These are phyloP conservation scores for Auxenochlorella pyrenoidosa DNA, from an alignment of 139 green algal species.

Conservation along the genomic window DNA sequence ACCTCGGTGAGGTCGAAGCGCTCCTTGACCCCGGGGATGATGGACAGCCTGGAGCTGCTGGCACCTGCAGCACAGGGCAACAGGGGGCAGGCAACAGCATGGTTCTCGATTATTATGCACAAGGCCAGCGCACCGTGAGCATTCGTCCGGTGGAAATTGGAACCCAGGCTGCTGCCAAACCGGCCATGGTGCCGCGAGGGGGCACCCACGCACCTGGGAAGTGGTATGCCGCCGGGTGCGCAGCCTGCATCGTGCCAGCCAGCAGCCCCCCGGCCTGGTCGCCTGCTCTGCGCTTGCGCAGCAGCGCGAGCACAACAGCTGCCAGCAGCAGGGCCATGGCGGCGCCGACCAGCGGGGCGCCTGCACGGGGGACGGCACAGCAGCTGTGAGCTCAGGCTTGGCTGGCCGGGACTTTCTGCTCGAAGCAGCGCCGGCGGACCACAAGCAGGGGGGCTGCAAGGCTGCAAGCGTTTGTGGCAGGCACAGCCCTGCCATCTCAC, in stretches of 20 bases:
- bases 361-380: background rate
- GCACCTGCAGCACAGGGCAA: too few relatives aligned
- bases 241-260: background rate
- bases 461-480: background rate
- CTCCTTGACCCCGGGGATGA: constrained; percentile 14
- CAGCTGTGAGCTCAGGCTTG: background rate
- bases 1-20: constrained; percentile 26
- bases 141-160: too few relatives aligned
- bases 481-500: background rate
- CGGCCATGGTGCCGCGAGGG: too few relatives aligned
- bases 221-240: background rate
- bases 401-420: background rate
- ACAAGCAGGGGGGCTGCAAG: background rate
- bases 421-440: background rate
- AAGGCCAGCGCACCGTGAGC: too few relatives aligned
- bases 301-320: background rate
- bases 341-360: background rate
- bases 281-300: background rate
- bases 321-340: background rate
- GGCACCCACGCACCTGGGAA: too few relatives aligned
- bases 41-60: background rate
- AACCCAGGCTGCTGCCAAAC: too few relatives aligned
- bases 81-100: background rate
- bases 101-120: too few relatives aligned
- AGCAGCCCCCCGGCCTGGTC: background rate